A percentile compares a stretch with the other conserved stretches of the same genome.
Evolutionary conservation across 306 rosid genomes (phyloP).

Genomic region (Pterocarpus macrocarpus): DNA sequence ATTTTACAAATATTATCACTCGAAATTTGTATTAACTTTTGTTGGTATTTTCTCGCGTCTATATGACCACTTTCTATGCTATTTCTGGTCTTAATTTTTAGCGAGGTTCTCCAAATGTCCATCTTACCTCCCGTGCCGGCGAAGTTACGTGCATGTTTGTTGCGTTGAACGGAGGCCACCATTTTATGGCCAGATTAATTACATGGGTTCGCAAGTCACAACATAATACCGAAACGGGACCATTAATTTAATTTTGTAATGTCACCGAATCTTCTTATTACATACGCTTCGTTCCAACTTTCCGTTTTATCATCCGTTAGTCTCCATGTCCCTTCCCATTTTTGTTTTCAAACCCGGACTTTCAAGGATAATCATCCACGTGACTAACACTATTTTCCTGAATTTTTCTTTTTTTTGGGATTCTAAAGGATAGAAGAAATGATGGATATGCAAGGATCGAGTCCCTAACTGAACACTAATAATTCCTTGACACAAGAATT

Average conservation of each 20-base stretch:
- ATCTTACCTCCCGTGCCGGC: constrained; percentile 16
- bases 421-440: too few species aligned
- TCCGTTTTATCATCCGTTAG: background rate
- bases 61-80: background rate
- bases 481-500: too few species aligned
- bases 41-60: background rate
- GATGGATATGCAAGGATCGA: too few species aligned
- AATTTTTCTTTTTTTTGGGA: too few species aligned
- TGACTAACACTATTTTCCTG: too few species aligned
- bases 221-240: background rate
- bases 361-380: too few species aligned
- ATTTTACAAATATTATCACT: too few species aligned
- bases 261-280: background rate
- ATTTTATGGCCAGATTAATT: background rate
- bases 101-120: background rate
- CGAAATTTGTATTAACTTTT: background rate
- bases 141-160: constrained; percentile 27
- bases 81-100: background rate
- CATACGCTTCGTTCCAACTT: background rate
- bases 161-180: constrained; percentile 16
- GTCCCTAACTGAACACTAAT: too few species aligned
- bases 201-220: constrained; percentile 30
- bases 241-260: background rate
- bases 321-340: too few species aligned
- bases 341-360: background rate